These are phyloP conservation scores for Waitea zeae DNA, from an alignment of 1,284 basidiomycete genomes.

Conservation along the genomic window DNA sequence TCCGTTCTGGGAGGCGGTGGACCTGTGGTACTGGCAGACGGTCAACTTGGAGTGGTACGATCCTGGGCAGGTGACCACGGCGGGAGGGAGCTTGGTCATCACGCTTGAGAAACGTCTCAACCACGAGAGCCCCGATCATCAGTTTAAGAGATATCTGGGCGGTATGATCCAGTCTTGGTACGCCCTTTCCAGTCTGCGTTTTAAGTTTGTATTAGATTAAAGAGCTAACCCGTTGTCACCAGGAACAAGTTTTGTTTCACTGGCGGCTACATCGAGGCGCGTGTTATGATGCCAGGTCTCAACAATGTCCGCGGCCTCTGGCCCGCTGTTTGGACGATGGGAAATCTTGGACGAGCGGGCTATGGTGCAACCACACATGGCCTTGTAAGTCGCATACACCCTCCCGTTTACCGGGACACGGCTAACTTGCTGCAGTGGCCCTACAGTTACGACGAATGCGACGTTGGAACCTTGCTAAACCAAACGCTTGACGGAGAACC, in stretches of 20 bases:
- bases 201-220: too few relatives aligned
- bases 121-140: too few relatives aligned
- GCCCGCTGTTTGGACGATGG: conserved; percentile 35
- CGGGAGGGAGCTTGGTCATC: not conserved
- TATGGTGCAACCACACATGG: conserved; percentile 45
- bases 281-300: conserved; percentile 64
- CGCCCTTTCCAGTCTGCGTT: too few relatives aligned
- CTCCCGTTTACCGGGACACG: not conserved
- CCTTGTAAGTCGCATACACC: conserved; percentile 5
- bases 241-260: conserved; percentile 96
- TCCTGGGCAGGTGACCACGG: not conserved
- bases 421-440: conserved; percentile 47
- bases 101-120: too few relatives aligned
- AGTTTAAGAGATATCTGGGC: too few relatives aligned
- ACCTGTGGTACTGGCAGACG: conserved; percentile 2
- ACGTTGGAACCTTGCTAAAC: conserved; percentile 72
- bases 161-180: too few relatives aligned
- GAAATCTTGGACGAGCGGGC: conserved; percentile 39
- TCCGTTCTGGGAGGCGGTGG: conserved; percentile 1
- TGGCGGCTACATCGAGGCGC: conserved; percentile 79
- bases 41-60: conserved; percentile 1
- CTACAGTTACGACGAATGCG: conserved; percentile 71
- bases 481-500: conserved; percentile 46
- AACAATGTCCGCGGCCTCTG: conserved; percentile 52
- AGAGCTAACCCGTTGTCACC: too few relatives aligned